Conservation (phyloP, 2,329 filamentous ascomycete species). For the Fusarium xyrophilum region DNA sequence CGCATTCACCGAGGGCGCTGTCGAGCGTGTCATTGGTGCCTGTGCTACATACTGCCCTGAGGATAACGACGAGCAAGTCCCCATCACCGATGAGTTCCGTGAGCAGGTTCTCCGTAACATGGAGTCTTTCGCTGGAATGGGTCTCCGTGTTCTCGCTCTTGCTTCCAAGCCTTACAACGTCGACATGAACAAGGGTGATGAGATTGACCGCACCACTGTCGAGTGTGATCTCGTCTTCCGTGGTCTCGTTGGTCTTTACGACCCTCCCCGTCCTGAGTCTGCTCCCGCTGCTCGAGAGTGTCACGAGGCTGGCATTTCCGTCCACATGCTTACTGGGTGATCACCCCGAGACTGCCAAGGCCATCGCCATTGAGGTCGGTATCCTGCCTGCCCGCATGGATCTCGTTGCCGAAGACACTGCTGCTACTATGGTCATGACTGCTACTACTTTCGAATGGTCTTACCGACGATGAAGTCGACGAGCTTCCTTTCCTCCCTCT, state of each 20-base stretch:
- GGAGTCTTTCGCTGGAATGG: constrained; percentile 66
- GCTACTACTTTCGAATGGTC: constrained; percentile 69
- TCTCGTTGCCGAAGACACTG: constrained; percentile 58
- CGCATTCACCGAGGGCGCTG: constrained; percentile 68
- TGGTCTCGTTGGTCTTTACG: constrained; percentile 73
- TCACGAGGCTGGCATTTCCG: constrained; percentile 67
- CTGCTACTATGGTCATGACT: constrained; percentile 68
- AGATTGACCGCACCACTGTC: constrained; percentile 59
- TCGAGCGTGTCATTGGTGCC: constrained; percentile 69
- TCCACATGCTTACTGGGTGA: constrained; percentile 75
- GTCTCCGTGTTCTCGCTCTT: constrained; percentile 71
- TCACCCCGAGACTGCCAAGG: constrained; percentile 67
- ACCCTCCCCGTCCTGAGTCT: constrained; percentile 73
- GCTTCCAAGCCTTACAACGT: constrained; percentile 55
- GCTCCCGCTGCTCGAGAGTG: constrained; percentile 65
- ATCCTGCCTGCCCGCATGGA: constrained; percentile 61
- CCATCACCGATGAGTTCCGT: constrained; percentile 60
- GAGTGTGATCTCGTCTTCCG: constrained; percentile 69
- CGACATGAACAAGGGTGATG: constrained; percentile 50
- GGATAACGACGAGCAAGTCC: constrained; percentile 44
- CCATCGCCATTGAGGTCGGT: constrained; percentile 68
- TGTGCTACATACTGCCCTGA: constrained; percentile 60
- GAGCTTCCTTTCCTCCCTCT: constrained; percentile 68
- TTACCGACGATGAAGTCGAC: constrained; percentile 70
- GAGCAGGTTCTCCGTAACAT: constrained; percentile 67